A percentile compares a stretch with the other conserved stretches of the same genome.
Conservation (phyloP, 2,329 filamentous ascomycete species). For the Pseudopyricularia javanii region DNA sequence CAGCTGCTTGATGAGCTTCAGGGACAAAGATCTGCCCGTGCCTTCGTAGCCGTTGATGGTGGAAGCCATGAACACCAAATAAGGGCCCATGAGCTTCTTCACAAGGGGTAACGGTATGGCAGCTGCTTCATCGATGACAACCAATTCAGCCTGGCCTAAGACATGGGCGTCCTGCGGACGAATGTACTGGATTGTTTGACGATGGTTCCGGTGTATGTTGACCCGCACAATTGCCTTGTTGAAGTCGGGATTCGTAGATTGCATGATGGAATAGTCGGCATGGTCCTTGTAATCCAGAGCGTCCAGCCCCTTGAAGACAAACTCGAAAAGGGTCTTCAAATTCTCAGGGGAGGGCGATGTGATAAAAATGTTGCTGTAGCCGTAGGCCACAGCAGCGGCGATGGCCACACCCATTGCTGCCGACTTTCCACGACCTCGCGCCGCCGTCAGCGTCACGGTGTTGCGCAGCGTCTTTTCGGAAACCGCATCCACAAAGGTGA, state of each 20-base stretch:
- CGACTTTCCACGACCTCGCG: constrained; percentile 91
- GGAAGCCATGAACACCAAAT: constrained; percentile 97
- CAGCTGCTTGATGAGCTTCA: constrained; percentile 95
- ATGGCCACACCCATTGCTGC: constrained; percentile 90
- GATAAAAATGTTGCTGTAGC: constrained; percentile 99
- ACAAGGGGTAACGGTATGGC: constrained; percentile 91
- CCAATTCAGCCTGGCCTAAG: constrained; percentile 82
- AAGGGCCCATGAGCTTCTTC: constrained; percentile 87
- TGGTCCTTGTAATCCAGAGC: constrained; percentile 89
- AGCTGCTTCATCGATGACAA: constrained; percentile 95
- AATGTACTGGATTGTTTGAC: constrained; percentile 98
- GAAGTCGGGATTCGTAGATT: constrained; percentile 96
- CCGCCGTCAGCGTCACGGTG: constrained; percentile 87
- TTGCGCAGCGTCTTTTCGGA: constrained; percentile 89
- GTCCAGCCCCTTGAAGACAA: constrained; percentile 97
- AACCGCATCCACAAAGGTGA: constrained; percentile 94
- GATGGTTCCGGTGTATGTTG: constrained; percentile 87
- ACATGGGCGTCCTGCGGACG: constrained; percentile 93
- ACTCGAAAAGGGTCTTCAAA: constrained; percentile 95
- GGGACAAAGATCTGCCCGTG: constrained; percentile 82
- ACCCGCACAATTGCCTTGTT: constrained; percentile 98
- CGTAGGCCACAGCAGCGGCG: constrained; percentile 85
- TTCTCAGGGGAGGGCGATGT: constrained; percentile 97
- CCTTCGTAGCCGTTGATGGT: constrained; percentile 99
- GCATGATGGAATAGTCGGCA: constrained; percentile 93